Evolutionary conservation across 75 land plant species (phyloP), one percentile per base, ranked within the genome.

Genomic region (Ceratopteris richardii): DNA sequence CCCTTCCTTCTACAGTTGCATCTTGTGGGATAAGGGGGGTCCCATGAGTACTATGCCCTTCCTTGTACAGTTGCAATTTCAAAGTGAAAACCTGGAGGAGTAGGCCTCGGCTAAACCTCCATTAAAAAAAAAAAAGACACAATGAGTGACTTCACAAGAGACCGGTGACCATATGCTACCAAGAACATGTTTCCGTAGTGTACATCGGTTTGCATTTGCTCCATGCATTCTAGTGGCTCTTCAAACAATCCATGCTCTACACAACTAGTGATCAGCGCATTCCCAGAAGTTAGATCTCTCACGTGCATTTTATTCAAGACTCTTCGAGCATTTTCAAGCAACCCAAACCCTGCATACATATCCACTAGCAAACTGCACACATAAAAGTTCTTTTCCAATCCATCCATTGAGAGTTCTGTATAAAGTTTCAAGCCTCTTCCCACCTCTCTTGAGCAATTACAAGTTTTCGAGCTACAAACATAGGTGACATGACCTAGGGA

Each of bases 371-470:
- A 54, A 7, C 12, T 28, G 27, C 30, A 21, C 26, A 62, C 19
- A 51, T 26, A n/a, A 1, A 24, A 12, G 43, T 48, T 51, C 19
- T 4, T 14, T 31, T 53, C 22, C 19, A 62, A 18, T 29, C 59
- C 31, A 1, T 51, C 24, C 30, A 19, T 25, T 10, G 26, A 9
- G 1, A 85, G 33, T 31, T 76, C 58, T 20, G 88, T 76, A 64
- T 85, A 85, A 31, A 73, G 80, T 67, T 78, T 75, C 61, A 75
- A 68, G 25, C 74, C 88, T 30, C 69, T 75, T 41, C 67, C 85
- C n/a, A 78, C 12, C 6, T 57, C 58, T 29, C 59, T 82, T 41
- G 76, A 54, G 51, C 65, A 39, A 3, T 72, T 30, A 36, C 82
- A 85, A 12, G 76, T 65, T 58, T 78, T 69, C 1, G 78, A 21